Conservation (phyloP, 1,284 basidiomycete genomes). For the Lentinula novae-zelandiae region DNA sequence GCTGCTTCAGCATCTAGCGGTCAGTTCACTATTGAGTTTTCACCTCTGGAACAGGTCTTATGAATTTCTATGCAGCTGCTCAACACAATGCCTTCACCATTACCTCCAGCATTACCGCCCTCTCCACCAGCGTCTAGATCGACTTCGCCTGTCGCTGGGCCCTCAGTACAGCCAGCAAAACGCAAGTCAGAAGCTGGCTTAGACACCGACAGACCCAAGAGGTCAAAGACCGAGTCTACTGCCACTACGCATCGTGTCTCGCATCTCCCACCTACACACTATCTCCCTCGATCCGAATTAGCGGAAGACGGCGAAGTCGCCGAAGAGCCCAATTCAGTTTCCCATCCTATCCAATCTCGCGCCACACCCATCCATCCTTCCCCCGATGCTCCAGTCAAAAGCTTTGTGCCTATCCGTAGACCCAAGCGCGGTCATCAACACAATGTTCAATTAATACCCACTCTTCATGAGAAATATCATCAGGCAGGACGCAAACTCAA, state of each 20-base stretch:
- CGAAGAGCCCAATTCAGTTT: constrained; percentile 29
- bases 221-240: constrained; percentile 41
- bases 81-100: constrained; percentile 47
- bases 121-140: constrained; percentile 65
- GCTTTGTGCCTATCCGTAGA: constrained; percentile 58
- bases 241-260: constrained; percentile 19
- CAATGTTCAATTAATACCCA: constrained; percentile 42
- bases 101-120: constrained; percentile 61
- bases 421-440: constrained; percentile 51
- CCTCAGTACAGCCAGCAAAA: constrained; percentile 42
- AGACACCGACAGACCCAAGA: constrained; percentile 49
- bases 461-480: constrained; percentile 62
- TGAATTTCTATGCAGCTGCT: constrained; percentile 45
- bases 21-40: constrained; percentile 24
- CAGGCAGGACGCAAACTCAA: constrained; percentile 62
- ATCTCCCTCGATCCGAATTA: constrained; percentile 41
- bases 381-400: constrained; percentile 30
- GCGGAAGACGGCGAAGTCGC: constrained; percentile 56
- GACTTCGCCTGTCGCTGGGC: constrained; percentile 33
- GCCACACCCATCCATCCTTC: constrained; percentile 26
- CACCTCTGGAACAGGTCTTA: constrained; percentile 9
- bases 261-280: constrained; percentile 24
- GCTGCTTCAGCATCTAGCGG: constrained; percentile 59
- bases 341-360: constrained; percentile 14
- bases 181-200: constrained; percentile 53